Percentiles rank a stretch among this genome's conserved stretches.
Evolutionary conservation across 2,329 filamentous ascomycete genomes (phyloP).

Genomic region (Claviceps citrina): DNA sequence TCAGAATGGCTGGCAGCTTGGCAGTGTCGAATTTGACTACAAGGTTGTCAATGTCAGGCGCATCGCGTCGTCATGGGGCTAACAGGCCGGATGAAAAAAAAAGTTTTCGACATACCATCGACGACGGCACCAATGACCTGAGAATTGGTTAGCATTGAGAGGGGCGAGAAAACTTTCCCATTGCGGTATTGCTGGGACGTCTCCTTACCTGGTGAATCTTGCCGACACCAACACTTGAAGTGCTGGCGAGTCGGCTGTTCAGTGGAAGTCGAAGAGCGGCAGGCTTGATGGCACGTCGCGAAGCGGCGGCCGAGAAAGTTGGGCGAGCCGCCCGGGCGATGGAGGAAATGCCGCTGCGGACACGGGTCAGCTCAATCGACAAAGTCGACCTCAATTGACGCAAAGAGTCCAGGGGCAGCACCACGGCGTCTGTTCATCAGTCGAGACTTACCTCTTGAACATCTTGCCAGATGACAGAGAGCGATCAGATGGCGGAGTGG

Average conservation of each 20-base stretch:
- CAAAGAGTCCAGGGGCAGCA: slow-evolving; percentile 10
- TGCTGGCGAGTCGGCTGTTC: slow-evolving; percentile 44
- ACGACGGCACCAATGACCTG: slow-evolving; percentile 98
- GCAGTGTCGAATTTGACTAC: slow-evolving; percentile 92
- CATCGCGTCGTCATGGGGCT: not conserved
- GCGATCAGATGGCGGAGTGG: slow-evolving; percentile 44
- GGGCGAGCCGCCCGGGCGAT: slow-evolving; percentile 47
- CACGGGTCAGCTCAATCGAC: slow-evolving; percentile 30
- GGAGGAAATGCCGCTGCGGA: slow-evolving; percentile 49
- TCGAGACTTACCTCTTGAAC: slow-evolving; percentile 60
- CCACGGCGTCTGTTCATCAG: slow-evolving; percentile 16
- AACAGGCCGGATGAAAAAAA: not conserved
- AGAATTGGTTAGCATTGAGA: slow-evolving; percentile 28
- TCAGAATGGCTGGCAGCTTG: slow-evolving; percentile 91
- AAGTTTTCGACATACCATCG: slow-evolving; percentile 55
- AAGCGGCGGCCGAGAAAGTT: slow-evolving; percentile 40
- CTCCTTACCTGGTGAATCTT: slow-evolving; percentile 53
- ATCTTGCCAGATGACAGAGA: slow-evolving; percentile 59
- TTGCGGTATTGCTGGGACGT: slow-evolving; percentile 3
- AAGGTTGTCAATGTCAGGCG: slow-evolving; percentile 14
- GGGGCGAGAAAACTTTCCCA: slow-evolving; percentile 1
- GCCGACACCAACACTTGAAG: slow-evolving; percentile 42
- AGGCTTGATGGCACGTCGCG: slow-evolving; percentile 43
- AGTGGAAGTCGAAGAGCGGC: slow-evolving; percentile 38
- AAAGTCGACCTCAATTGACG: slow-evolving; percentile 37